Conservation (phyloP, 768 basidiomycete species). For the Cyclocybe cylindracea region DNA sequence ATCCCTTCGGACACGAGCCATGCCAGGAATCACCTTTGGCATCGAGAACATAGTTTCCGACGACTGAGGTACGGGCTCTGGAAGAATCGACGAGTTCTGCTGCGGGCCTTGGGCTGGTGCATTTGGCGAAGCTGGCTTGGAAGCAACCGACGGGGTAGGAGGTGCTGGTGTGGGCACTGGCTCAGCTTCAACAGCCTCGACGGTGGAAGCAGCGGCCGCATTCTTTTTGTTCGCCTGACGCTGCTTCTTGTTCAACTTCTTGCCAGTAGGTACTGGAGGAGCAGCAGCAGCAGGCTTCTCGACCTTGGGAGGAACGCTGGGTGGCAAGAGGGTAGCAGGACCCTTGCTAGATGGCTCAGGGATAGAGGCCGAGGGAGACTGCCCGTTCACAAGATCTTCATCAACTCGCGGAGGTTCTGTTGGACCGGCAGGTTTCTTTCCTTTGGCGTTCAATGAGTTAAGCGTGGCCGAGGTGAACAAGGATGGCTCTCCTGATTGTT, state of each 20-base stretch:
- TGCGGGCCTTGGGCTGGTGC: not conserved
- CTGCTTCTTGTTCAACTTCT: conserved; percentile 33
- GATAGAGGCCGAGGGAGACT: not conserved
- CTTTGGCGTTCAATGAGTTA: not conserved
- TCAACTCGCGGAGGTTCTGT: not conserved
- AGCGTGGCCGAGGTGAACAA: not conserved
- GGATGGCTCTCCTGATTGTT: conserved; percentile 1
- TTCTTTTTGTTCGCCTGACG: conserved; percentile 26
- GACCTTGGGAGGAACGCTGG: not conserved
- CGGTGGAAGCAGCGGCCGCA: conserved; percentile 6
- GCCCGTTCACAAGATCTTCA: too few relatives aligned
- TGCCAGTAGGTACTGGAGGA: conserved; percentile 14
- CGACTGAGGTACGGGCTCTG: too few relatives aligned
- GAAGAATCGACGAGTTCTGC: not conserved
- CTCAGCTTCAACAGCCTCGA: conserved; percentile 7
- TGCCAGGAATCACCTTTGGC: conserved; percentile 12
- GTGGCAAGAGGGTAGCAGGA: not conserved
- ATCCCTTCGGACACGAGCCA: conserved; percentile 5
- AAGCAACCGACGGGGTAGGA: conserved; percentile 8
- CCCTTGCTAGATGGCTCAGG: not conserved
- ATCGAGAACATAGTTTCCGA: conserved; percentile 7
- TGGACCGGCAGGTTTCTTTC: not conserved
- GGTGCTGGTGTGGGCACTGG: conserved; percentile 13
- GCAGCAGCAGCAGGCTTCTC: conserved; percentile 11
- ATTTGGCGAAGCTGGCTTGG: not conserved